These are phyloP conservation scores for Pythium brachiatum DNA, from an alignment of 352 stramenopile genomes.

Conservation along the genomic window DNA sequence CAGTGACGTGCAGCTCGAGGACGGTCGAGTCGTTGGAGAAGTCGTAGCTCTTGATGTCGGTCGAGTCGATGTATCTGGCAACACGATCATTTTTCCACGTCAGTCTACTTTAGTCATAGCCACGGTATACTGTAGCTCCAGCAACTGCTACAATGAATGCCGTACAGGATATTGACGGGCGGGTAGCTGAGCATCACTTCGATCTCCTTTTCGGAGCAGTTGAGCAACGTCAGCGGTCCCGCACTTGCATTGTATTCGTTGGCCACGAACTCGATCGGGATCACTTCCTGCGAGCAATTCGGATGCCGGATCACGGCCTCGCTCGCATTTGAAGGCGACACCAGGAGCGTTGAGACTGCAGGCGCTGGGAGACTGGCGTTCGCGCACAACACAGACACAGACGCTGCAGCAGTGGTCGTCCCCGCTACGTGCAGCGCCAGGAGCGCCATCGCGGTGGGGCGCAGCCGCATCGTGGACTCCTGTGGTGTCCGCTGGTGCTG, in stretches of 20 bases:
- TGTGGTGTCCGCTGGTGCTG: no score
- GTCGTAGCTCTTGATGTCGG: not conserved
- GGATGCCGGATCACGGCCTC: constrained; percentile 22
- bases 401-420: not conserved
- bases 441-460: not conserved
- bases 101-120: no score
- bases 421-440: not conserved
- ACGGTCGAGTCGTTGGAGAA: not conserved
- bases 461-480: no score
- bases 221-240: not conserved
- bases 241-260: not conserved
- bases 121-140: no score
- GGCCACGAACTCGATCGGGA: not conserved
- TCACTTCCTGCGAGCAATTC: constrained; percentile 19
- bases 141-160: not conserved
- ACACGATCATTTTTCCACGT: not conserved
- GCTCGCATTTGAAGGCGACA: constrained; percentile 20
- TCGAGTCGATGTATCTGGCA: constrained; percentile 2
- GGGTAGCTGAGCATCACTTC: constrained; percentile 1
- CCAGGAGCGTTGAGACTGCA: constrained; percentile 18
- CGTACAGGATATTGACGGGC: not conserved
- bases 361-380: not conserved
- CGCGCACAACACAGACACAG: not conserved
- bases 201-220: constrained; percentile 4
- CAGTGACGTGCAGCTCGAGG: not conserved